These are phyloP conservation scores for Podila epigama DNA, from an alignment of 192 early-diverging fungal genomes.

Conservation along the genomic window DNA sequence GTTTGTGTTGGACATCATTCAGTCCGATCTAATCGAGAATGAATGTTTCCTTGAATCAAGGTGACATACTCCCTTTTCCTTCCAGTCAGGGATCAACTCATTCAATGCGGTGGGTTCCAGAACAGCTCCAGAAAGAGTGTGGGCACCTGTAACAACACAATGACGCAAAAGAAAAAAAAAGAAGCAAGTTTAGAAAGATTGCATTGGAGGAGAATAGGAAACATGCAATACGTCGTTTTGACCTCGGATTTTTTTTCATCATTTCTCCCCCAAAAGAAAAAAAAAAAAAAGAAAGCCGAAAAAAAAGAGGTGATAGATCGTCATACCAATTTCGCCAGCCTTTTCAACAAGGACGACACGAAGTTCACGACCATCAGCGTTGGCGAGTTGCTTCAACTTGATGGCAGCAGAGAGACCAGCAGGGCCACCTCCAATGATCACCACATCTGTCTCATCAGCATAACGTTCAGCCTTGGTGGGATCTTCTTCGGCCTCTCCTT, in stretches of 20 bases:
- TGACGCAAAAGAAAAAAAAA: neutral
- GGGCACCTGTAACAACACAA: conserved; percentile 84
- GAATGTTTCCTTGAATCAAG: conserved; percentile 65
- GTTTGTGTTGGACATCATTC: neutral
- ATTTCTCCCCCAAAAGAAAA: neutral
- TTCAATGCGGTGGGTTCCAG: conserved; percentile 90
- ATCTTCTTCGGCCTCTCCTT: conserved; percentile 57
- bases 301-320: neutral
- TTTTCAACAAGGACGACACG: conserved; percentile 95
- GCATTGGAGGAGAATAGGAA: neutral
- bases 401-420: conserved; percentile 96
- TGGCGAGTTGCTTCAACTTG: conserved; percentile 90
- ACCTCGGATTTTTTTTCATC: neutral
- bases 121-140: conserved; percentile 95
- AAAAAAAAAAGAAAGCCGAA: neutral
- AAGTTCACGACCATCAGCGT: conserved; percentile 80
- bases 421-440: conserved; percentile 95
- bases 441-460: conserved; percentile 92
- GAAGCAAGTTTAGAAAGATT: neutral
- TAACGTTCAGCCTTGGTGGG: conserved; percentile 65
- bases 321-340: conserved; percentile 85
- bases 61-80: conserved; percentile 75
- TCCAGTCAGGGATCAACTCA: conserved; percentile 98
- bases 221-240: too few species aligned
- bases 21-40: neutral